phyloP scores from a whole-genome alignment of 352 stramenopile genomes.

The Phytophthora cactorum region DNA sequence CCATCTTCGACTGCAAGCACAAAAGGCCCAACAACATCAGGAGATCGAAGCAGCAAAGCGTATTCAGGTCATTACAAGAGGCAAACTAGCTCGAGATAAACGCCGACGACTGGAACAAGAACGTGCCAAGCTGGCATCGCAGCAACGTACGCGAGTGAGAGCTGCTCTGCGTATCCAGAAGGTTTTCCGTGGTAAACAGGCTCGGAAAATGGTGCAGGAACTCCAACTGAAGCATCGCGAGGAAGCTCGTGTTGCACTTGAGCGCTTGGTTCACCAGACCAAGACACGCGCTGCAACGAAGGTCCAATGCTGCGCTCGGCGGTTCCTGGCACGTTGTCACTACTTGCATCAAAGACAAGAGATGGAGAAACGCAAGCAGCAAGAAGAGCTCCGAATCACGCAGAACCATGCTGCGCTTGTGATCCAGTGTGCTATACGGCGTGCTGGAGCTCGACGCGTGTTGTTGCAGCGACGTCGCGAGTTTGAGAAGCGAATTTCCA shows the following conservation, averaged over 20 bases:
- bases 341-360: slow-evolving; percentile 45
- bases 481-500: slow-evolving; percentile 80
- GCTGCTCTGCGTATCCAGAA: slow-evolving; percentile 72
- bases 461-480: slow-evolving; percentile 58
- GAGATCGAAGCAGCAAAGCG: slow-evolving; percentile 56
- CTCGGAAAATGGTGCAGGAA: slow-evolving; percentile 40
- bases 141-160: slow-evolving; percentile 38
- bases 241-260: slow-evolving; percentile 58
- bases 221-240: slow-evolving; percentile 49
- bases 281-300: slow-evolving; percentile 65
- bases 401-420: slow-evolving; percentile 62
- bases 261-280: slow-evolving; percentile 62
- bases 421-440: slow-evolving; percentile 73
- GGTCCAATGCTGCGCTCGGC: slow-evolving; percentile 72
- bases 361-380: slow-evolving; percentile 29
- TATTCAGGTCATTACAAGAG: slow-evolving; percentile 66
- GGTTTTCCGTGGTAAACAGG: slow-evolving; percentile 62
- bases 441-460: slow-evolving; percentile 42
- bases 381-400: slow-evolving; percentile 34
- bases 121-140: slow-evolving; percentile 36
- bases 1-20: slow-evolving; percentile 62
- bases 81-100: slow-evolving; percentile 57
- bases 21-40: slow-evolving; percentile 56
- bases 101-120: slow-evolving; percentile 33
- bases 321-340: slow-evolving; percentile 53